Conservation (phyloP, 495 filamentous ascomycete species). For the Penicillium argentinense region DNA sequence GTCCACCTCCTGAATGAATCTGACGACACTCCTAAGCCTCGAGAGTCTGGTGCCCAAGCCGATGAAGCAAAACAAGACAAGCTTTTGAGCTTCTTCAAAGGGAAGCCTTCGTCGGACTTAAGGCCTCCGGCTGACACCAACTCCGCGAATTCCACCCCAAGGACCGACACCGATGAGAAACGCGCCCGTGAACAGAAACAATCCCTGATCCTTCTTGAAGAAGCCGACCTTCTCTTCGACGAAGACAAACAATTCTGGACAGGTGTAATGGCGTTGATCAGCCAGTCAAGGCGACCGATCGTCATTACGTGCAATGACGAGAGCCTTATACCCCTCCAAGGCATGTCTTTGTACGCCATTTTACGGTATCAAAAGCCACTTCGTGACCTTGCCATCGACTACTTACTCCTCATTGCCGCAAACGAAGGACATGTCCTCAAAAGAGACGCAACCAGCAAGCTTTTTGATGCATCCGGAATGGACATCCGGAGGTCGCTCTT, state of each 20-base stretch:
- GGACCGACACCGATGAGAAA: slow-evolving; percentile 36
- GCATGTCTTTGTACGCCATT: slow-evolving; percentile 76
- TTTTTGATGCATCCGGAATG: slow-evolving; percentile 64
- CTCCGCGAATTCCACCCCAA: neutral
- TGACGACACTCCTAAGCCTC: slow-evolving; percentile 24
- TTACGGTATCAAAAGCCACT: slow-evolving; percentile 76
- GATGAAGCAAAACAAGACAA: slow-evolving; percentile 72
- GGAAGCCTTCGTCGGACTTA: slow-evolving; percentile 31
- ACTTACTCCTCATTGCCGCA: slow-evolving; percentile 78
- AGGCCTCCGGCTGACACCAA: slow-evolving; percentile 22
- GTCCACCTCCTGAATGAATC: slow-evolving; percentile 56
- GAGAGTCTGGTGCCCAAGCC: slow-evolving; percentile 9
- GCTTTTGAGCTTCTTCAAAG: slow-evolving; percentile 79
- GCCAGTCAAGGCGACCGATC: slow-evolving; percentile 84
- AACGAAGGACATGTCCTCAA: slow-evolving; percentile 85
- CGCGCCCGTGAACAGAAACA: slow-evolving; percentile 71
- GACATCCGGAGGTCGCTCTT: slow-evolving; percentile 83
- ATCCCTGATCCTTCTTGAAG: slow-evolving; percentile 91
- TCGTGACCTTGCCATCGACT: slow-evolving; percentile 69
- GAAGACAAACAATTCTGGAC: slow-evolving; percentile 95
- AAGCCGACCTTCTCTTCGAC: slow-evolving; percentile 90
- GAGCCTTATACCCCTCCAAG: slow-evolving; percentile 65
- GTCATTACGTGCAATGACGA: slow-evolving; percentile 96
- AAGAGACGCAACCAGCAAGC: slow-evolving; percentile 60
- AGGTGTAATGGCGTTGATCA: slow-evolving; percentile 72